Conservation (phyloP, 805 yeast genomes). For the Teunomyces pallodes region DNA sequence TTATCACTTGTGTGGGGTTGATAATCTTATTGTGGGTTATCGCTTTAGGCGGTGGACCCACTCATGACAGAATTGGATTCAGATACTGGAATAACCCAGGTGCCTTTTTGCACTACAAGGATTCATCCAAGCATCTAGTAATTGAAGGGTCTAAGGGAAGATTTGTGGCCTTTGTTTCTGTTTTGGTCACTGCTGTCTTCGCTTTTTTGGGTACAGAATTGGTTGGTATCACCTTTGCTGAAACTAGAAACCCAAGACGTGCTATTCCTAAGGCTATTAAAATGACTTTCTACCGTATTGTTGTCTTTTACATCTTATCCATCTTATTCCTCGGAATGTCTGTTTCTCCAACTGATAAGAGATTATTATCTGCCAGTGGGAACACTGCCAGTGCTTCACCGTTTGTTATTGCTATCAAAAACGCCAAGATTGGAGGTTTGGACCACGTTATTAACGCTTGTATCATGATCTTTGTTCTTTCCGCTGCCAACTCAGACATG, state of each 20-base stretch:
- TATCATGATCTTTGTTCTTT: conserved; percentile 71
- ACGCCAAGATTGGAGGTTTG: conserved; percentile 60
- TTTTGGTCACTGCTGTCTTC: conserved; percentile 63
- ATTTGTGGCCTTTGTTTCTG: conserved; percentile 61
- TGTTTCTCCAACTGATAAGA: conserved; percentile 58
- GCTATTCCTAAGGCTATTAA: conserved; percentile 71
- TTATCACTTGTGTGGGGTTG: conserved; percentile 63
- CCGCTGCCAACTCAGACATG: conserved; percentile 79
- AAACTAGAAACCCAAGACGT: conserved; percentile 62
- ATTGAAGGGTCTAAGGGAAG: conserved; percentile 48
- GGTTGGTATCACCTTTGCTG: conserved; percentile 73
- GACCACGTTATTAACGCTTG: conserved; percentile 78
- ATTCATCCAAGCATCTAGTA: conserved; percentile 32
- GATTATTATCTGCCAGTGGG: conserved; percentile 50
- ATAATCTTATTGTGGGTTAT: conserved; percentile 61
- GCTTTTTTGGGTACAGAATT: conserved; percentile 71
- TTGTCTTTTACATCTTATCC: conserved; percentile 59
- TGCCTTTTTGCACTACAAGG: conserved; percentile 51
- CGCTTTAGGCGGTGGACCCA: conserved; percentile 78
- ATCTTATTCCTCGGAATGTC: conserved; percentile 66
- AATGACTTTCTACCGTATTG: conserved; percentile 63
- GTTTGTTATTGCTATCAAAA: conserved; percentile 75
- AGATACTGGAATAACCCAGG: conserved; percentile 72
- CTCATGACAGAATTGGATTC: conserved; percentile 70
- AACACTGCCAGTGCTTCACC: conserved; percentile 75